Base-by-base conservation (phyloP, 2,329 filamentous ascomycete genomes). In the Verticillium dahliae region DNA sequence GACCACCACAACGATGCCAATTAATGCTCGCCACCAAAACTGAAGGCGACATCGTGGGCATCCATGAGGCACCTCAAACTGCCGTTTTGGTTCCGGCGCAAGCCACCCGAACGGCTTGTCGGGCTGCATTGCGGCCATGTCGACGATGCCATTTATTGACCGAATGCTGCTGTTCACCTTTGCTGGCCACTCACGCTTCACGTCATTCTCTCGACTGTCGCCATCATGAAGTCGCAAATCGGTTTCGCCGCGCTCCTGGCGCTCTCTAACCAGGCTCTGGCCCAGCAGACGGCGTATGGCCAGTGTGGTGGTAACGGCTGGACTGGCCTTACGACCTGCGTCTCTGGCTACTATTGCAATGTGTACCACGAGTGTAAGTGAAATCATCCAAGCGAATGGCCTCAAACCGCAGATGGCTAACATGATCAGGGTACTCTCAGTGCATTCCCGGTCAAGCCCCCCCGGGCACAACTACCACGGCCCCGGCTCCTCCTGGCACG, bases 251-350 rank as follows among this genome's bases (percentile, higher is more conserved):
- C 45, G 45, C 58, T 59, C 39, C 34, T 59, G 58, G 58, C 58
- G 50, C 45, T 59, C 31, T 45, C 58, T 41, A 45, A 59, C 41
- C 27, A 34, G 33, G 41, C 58, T 31, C 13, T 56, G 54, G 62
- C 62, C 13, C 62, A 62, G 56, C 56, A 61, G 18, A 56, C 60
- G 33, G 57, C 62, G 1, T 65, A 58, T 35, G 63, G 63, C 34
- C 62, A 65, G 41, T 63, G 63, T 27, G 63, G 63, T 39, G 63
- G 63, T 4, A 45, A 6, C 31, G 59, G 55, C 10, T 65, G 62
- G 62, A 63, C 57, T 3, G 60, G 63, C 2, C 62, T 60, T n/a
- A 62, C 62, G 27, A 62, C 45, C 1, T 65, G 63, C 27, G 55
- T 54, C 3, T 55, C 63, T 13, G 62, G 63, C 18, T 64, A 60